A percentile compares a stretch with the other conserved stretches of the same genome.
Evolutionary conservation across 257 asterid species (phyloP).

Genomic region (Dorcoceras hygrometricum): DNA sequence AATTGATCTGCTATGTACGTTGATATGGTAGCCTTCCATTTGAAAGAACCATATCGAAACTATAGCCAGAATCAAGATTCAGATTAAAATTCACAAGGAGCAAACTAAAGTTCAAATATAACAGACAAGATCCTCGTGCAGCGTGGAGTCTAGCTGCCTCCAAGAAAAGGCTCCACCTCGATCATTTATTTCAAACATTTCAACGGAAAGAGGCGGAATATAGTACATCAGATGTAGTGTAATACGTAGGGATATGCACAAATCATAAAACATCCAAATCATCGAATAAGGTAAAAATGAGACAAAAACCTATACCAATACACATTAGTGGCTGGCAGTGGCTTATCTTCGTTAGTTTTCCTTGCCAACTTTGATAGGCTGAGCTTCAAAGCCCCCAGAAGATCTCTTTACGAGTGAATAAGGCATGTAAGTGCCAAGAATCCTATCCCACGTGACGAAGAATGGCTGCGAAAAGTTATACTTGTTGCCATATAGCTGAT

Average conservation of each 20-base stretch:
- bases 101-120: no score
- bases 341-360: neutral
- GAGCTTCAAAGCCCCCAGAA: constrained; percentile 87
- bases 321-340: neutral
- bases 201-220: neutral
- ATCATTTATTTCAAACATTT: neutral
- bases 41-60: neutral
- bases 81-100: neutral
- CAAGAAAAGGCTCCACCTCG: neutral
- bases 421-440: constrained; percentile 71
- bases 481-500: constrained; percentile 80
- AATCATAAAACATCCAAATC: neutral
- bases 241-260: neutral
- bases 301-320: neutral
- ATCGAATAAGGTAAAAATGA: neutral
- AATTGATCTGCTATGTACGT: neutral
- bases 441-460: constrained; percentile 84
- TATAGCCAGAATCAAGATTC: neutral
- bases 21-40: neutral
- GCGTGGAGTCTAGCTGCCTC: neutral
- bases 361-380: constrained; percentile 43
- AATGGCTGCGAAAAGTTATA: constrained; percentile 88
- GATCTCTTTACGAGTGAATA: constrained; percentile 58
- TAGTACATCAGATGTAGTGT: neutral
- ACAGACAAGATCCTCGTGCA: neutral